A percentile compares a stretch with the other conserved stretches of the same genome.
Conservation (phyloP, 768 basidiomycete genomes). For the Termitomyces sp. region DNA sequence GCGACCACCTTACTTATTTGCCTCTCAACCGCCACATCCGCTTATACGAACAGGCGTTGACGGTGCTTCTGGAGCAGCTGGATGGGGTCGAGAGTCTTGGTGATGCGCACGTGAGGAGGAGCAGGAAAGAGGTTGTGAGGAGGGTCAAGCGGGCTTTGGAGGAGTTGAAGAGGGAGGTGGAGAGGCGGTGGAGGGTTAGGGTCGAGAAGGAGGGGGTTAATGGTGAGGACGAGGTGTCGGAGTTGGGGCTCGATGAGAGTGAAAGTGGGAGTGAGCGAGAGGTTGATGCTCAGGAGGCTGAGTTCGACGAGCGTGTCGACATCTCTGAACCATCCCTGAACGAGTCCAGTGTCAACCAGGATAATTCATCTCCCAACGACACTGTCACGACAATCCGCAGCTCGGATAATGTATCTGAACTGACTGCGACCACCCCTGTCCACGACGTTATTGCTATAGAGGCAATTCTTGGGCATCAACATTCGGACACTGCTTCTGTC, state of each 20-base stretch:
- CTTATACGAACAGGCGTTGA: constrained; percentile 58
- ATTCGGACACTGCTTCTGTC: not conserved
- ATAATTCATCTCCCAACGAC: not conserved
- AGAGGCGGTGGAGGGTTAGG: constrained; percentile 28
- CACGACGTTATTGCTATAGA: not conserved
- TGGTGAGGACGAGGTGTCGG: not conserved
- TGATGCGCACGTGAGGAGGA: constrained; percentile 44
- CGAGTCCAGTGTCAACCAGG: not conserved
- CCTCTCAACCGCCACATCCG: constrained; percentile 55
- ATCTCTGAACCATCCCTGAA: not conserved
- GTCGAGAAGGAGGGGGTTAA: not conserved
- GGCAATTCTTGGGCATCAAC: not conserved
- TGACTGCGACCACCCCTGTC: not conserved
- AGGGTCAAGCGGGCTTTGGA: constrained; percentile 57
- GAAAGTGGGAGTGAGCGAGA: not conserved
- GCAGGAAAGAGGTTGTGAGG: constrained; percentile 51
- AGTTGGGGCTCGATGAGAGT: not conserved
- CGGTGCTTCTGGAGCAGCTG: constrained; percentile 48
- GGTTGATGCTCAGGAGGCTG: not conserved
- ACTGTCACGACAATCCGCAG: not conserved
- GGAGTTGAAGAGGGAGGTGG: constrained; percentile 44
- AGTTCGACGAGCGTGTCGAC: not conserved
- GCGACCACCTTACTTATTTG: constrained; percentile 48
- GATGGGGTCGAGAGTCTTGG: constrained; percentile 63
- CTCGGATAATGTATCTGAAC: not conserved